A percentile compares a stretch with the other conserved stretches of the same genome.
These are phyloP conservation scores for Penicillium hesseltinei DNA, from an alignment of 2,329 filamentous ascomycete species.

Conservation along the genomic window DNA sequence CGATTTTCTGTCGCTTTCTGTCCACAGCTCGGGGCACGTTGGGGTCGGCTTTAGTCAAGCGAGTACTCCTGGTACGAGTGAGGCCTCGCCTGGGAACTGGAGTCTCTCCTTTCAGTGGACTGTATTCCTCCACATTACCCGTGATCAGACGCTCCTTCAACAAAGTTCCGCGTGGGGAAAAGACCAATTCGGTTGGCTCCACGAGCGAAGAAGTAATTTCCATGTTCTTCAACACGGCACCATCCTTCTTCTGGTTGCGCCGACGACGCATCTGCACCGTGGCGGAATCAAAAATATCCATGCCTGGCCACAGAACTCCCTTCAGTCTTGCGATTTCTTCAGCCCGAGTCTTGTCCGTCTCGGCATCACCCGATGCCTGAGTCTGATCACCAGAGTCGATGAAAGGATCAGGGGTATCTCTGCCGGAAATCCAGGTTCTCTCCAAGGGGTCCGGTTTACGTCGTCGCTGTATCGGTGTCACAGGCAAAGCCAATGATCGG, in stretches of 20 bases:
- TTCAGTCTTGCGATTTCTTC: slow-evolving; percentile 47
- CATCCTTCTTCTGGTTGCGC: slow-evolving; percentile 53
- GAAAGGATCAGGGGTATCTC: slow-evolving; percentile 19
- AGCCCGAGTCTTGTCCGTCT: slow-evolving; percentile 30
- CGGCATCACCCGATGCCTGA: slow-evolving; percentile 16
- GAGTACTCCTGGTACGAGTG: slow-evolving; percentile 27
- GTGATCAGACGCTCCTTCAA: slow-evolving; percentile 48
- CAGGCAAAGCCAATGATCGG: slow-evolving; percentile 1
- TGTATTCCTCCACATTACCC: slow-evolving; percentile 49
- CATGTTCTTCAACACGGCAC: slow-evolving; percentile 46
- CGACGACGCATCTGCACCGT: slow-evolving; percentile 49
- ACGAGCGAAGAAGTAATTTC: slow-evolving; percentile 45
- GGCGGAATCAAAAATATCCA: slow-evolving; percentile 54
- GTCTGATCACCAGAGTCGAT: slow-evolving; percentile 12
- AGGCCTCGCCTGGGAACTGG: slow-evolving; percentile 40
- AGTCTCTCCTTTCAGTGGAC: slow-evolving; percentile 47
- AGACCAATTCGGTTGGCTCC: slow-evolving; percentile 49
- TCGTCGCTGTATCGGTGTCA: slow-evolving; percentile 14
- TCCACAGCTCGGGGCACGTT: slow-evolving; percentile 34
- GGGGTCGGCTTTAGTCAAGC: slow-evolving; percentile 32
- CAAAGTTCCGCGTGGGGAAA: slow-evolving; percentile 45
- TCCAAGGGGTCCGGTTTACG: background rate
- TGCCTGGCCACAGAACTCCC: slow-evolving; percentile 51
- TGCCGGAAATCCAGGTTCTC: background rate
- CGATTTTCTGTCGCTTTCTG: slow-evolving; percentile 26